These are phyloP conservation scores for Diutina mesorugosa DNA, from an alignment of 1,139 yeast genomes.

Conservation along the genomic window DNA sequence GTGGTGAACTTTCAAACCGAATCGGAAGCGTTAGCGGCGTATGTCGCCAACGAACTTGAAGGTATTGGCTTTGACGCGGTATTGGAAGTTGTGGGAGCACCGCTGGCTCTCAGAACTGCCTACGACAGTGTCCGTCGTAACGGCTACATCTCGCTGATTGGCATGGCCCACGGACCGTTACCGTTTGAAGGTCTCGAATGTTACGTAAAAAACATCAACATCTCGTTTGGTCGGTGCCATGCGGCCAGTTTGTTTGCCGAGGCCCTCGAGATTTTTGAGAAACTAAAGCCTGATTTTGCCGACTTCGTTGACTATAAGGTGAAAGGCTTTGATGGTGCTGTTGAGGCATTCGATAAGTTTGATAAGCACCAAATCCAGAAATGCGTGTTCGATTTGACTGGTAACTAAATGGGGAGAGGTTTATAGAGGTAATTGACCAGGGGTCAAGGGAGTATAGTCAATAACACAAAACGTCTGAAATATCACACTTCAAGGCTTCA, in stretches of 20 bases:
- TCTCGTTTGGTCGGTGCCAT: slow-evolving; percentile 57
- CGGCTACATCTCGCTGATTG: slow-evolving; percentile 47
- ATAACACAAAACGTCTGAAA: no score
- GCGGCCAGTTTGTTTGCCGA: slow-evolving; percentile 45
- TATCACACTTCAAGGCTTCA: no score
- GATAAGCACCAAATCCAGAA: slow-evolving; percentile 44
- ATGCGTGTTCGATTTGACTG: slow-evolving; percentile 30
- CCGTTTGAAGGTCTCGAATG: slow-evolving; percentile 50
- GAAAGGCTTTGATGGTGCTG: slow-evolving; percentile 26
- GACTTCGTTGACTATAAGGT: slow-evolving; percentile 36
- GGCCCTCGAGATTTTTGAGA: slow-evolving; percentile 35
- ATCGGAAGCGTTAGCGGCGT: slow-evolving; percentile 12
- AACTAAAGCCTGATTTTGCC: slow-evolving; percentile 28
- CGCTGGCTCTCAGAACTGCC: slow-evolving; percentile 36
- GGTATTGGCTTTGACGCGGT: slow-evolving; percentile 41
- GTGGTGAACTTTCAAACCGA: slow-evolving; percentile 31
- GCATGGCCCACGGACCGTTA: slow-evolving; percentile 47
- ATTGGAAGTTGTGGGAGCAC: slow-evolving; percentile 44
- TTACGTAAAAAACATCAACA: slow-evolving; percentile 41
- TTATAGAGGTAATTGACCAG: no score
- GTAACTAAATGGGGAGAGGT: background rate
- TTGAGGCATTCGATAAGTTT: slow-evolving; percentile 35
- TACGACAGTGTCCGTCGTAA: slow-evolving; percentile 44
- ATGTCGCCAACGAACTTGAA: slow-evolving; percentile 9
- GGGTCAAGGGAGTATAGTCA: no score